phyloP scores from a whole-genome alignment of 768 basidiomycete genomes.

The Kwoniella europaea region DNA sequence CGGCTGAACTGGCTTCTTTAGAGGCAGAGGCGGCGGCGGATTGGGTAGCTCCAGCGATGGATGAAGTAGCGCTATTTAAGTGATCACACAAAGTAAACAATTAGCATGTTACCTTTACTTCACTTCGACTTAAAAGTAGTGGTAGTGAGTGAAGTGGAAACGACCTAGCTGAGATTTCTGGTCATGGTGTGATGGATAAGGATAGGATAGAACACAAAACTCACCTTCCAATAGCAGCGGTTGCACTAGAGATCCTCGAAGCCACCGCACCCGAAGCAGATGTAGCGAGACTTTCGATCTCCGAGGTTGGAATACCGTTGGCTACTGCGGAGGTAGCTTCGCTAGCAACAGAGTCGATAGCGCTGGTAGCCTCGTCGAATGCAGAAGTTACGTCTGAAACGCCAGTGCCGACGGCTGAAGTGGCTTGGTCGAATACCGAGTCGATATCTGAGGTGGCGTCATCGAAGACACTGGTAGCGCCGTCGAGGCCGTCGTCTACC shows the following conservation, averaged over 20 bases:
- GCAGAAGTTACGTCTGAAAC: background rate
- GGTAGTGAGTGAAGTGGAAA: no score
- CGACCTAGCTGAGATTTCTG: background rate
- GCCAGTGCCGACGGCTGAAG: background rate
- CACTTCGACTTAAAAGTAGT: no score
- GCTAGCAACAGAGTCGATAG: constrained; percentile 3
- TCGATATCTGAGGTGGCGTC: constrained; percentile 23
- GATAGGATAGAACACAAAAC: background rate
- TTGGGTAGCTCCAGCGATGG: background rate
- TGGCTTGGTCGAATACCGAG: constrained; percentile 17
- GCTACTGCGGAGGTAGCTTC: background rate
- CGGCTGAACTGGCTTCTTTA: constrained; percentile 11
- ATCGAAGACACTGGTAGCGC: constrained; percentile 20
- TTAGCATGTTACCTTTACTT: no score
- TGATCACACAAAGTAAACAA: no score
- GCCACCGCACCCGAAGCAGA: constrained; percentile 12
- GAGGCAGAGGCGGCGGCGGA: constrained; percentile 10
- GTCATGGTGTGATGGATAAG: background rate
- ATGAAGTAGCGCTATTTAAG: background rate
- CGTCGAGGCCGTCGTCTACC: constrained; percentile 20
- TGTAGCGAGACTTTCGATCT: background rate
- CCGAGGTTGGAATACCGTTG: no score
- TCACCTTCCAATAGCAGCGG: constrained; percentile 14
- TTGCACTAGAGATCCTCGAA: constrained; percentile 12
- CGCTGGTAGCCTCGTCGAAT: background rate